These are phyloP conservation scores for Nannochloropsis salina DNA, from an alignment of 108 stramenopile species.

Conservation along the genomic window DNA sequence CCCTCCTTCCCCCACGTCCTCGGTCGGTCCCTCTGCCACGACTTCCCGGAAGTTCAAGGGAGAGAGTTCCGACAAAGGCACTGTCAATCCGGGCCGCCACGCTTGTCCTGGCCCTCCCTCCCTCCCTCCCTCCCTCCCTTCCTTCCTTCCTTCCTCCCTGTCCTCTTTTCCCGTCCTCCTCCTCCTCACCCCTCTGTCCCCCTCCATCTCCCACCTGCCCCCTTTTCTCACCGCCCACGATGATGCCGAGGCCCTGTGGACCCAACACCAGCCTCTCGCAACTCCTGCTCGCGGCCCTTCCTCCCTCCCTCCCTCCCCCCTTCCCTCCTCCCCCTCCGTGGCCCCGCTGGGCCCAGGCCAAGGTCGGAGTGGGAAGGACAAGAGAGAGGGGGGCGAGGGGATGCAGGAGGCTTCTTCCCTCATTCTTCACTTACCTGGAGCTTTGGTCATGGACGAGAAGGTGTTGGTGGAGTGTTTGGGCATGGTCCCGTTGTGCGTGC, in stretches of 20 bases:
- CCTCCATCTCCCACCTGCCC: not conserved
- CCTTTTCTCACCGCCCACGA: not conserved
- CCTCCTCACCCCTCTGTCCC: not conserved
- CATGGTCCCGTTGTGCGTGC: not conserved
- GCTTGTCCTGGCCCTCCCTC: no score
- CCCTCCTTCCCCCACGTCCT: not conserved
- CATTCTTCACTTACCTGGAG: not conserved
- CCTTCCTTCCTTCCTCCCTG: no score
- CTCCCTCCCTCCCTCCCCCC: not conserved
- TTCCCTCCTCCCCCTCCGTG: not conserved
- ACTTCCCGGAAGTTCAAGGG: not conserved
- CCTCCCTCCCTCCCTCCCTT: no score
- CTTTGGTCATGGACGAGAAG: not conserved
- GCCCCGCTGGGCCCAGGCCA: no score
- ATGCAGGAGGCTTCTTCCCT: not conserved
- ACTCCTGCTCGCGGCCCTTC: not conserved
- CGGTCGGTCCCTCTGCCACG: not conserved
- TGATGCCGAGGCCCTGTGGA: not conserved
- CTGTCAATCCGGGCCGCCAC: no score
- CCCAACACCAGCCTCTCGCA: not conserved
- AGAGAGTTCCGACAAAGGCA: no score
- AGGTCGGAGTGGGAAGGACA: conserved; percentile 2
- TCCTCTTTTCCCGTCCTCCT: conserved; percentile 14
- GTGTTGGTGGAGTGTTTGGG: not conserved
- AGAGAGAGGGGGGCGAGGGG: not conserved